Evolutionary conservation across 2,329 filamentous ascomycete genomes (phyloP), one percentile per base, ranked within the genome.

Genomic region (Magnaporthales sp.): DNA sequence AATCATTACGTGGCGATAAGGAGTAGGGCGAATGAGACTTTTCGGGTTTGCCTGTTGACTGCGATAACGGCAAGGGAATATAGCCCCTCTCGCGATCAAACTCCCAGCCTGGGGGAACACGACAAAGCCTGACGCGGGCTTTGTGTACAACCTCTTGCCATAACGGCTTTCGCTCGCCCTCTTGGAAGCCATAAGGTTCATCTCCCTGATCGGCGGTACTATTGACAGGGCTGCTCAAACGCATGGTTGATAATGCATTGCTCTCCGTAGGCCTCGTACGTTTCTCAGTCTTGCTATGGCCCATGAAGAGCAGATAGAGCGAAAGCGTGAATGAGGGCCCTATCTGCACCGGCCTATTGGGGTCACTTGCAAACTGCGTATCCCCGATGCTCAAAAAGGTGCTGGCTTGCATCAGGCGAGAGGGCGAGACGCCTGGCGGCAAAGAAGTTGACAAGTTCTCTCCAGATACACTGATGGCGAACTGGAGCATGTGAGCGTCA

Each of bases 91-190:
- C 32, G 26, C 76, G 72, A 68, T 82, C 77, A 68, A 86, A 84
- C 0, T 84, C 75, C 71, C 75, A 78, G 67, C 72, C 80, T 32
- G 89, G 77, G 0, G 88, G 90, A 0, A 91, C 85, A 63, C 93
- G 85, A 71, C 90, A 84, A 11, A 99, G 81, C 67, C 93, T 92
- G 13, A 97, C 87, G 54, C 89, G 86, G 22, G 93, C 91, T 76
- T 98, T 99, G 79, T 98, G 93, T 68, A 97, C 89, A 56, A 96
- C 93, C 75, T 99, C 94, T 75, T 98, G 95, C 95, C 95, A 98
- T 0, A 93, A 90, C 0, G 92, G 82, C 70, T 82, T 85, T 81
- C 78, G 88, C 77, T 78, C 90, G 74, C 70, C 88, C 71, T 72
- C 85, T 78, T 76, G 78, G 9, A 82, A 61, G 0, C 80, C 81